These are phyloP conservation scores for Tricholoma bakamatsutake DNA, from an alignment of 768 basidiomycete species.

Conservation along the genomic window DNA sequence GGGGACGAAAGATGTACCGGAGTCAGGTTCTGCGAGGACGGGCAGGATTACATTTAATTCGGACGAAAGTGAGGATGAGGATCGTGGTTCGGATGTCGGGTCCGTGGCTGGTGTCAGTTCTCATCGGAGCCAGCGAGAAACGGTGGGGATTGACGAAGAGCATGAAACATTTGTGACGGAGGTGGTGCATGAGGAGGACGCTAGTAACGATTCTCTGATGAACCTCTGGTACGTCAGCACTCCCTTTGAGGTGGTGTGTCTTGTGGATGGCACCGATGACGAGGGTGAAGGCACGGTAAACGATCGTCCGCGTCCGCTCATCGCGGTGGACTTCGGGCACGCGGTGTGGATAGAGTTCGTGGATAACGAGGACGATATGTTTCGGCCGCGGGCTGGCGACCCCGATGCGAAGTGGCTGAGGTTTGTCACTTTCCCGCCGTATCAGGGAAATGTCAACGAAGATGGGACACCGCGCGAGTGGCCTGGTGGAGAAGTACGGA, in stretches of 20 bases:
- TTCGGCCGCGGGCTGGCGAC: constrained; percentile 14
- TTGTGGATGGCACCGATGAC: constrained; percentile 44
- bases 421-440: constrained; percentile 69
- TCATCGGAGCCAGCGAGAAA: not conserved
- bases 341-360: constrained; percentile 75
- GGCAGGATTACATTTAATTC: not conserved
- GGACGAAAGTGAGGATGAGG: not conserved
- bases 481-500: constrained; percentile 45
- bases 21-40: constrained; percentile 6
- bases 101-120: not conserved
- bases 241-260: constrained; percentile 68
- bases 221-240: constrained; percentile 65
- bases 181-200: constrained; percentile 11
- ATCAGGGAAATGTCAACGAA: constrained; percentile 27
- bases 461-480: constrained; percentile 20
- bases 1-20: not conserved
- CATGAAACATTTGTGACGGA: constrained; percentile 13
- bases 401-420: constrained; percentile 46
- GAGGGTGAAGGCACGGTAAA: constrained; percentile 28
- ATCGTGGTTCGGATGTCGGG: not conserved
- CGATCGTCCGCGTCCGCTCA: constrained; percentile 58
- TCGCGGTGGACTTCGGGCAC: constrained; percentile 86
- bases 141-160: constrained; percentile 3
- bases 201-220: constrained; percentile 51
- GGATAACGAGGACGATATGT: constrained; percentile 25